Conservation (phyloP, 2,329 filamentous ascomycete species). For the Elsinoe necatrix region DNA sequence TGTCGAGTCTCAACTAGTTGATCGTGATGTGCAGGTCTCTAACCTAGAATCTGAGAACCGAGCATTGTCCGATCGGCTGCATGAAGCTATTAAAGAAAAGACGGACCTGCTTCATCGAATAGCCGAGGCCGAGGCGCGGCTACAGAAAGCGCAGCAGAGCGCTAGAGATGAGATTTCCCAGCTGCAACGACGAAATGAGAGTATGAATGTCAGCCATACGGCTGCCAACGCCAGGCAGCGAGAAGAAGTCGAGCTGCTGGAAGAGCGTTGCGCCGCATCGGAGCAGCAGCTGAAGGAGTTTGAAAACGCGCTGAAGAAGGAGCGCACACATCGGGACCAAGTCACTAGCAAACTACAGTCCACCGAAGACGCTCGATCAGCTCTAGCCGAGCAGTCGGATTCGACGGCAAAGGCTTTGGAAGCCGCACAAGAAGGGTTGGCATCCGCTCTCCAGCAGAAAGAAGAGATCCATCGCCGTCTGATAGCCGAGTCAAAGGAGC, state of each 20-base stretch:
- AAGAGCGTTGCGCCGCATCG: slow-evolving; percentile 27
- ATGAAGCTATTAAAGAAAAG: slow-evolving; percentile 32
- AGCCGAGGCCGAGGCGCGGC: slow-evolving; percentile 28
- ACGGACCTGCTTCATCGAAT: slow-evolving; percentile 31
- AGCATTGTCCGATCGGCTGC: slow-evolving; percentile 31
- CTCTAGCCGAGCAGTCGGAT: not conserved
- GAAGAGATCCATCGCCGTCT: not conserved
- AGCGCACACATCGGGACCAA: not conserved
- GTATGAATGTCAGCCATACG: slow-evolving; percentile 37
- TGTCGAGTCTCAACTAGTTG: slow-evolving; percentile 31
- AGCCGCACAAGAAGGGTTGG: not conserved
- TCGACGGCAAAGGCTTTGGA: not conserved
- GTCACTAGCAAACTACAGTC: not conserved
- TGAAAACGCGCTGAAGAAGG: not conserved
- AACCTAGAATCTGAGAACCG: slow-evolving; percentile 35
- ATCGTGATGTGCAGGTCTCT: slow-evolving; percentile 31
- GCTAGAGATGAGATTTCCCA: slow-evolving; percentile 34
- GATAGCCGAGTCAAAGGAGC: not conserved
- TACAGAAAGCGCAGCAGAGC: slow-evolving; percentile 30
- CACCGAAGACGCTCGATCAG: not conserved
- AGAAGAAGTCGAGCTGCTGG: slow-evolving; percentile 37
- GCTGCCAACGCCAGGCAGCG: slow-evolving; percentile 38
- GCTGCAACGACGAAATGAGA: slow-evolving; percentile 34
- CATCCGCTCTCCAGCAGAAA: not conserved
- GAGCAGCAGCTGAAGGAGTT: slow-evolving; percentile 3